Conservation (phyloP, 2,329 filamentous ascomycete genomes). For the Coniochaeta sp. region DNA sequence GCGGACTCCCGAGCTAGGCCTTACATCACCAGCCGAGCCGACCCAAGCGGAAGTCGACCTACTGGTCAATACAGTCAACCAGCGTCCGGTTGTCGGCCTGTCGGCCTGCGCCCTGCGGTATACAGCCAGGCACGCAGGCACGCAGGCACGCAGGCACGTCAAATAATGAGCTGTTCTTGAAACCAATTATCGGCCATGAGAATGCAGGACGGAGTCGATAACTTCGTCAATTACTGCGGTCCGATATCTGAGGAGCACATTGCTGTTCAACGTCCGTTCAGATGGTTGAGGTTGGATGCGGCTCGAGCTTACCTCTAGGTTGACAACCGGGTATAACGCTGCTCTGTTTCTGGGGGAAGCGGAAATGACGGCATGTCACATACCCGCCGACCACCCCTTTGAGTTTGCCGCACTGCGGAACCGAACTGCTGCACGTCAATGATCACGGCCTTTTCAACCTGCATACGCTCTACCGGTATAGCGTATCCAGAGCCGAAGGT, state of each 20-base stretch:
- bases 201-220: too few relatives aligned
- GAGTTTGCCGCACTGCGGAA: background rate
- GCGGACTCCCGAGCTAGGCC: too few relatives aligned
- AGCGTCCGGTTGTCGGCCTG: too few relatives aligned
- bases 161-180: too few relatives aligned
- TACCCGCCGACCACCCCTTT: background rate
- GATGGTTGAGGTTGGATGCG: background rate
- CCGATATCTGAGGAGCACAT: background rate
- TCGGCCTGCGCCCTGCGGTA: too few relatives aligned
- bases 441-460: background rate
- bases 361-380: constrained; percentile 2
- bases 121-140: too few relatives aligned
- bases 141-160: too few relatives aligned
- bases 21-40: too few relatives aligned
- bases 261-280: background rate
- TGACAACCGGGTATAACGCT: background rate
- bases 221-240: too few relatives aligned
- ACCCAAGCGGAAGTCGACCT: too few relatives aligned
- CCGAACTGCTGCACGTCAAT: background rate
- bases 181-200: too few relatives aligned
- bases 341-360: background rate
- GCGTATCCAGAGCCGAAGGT: background rate
- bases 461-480: background rate
- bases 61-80: too few relatives aligned
- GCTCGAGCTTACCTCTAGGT: background rate